Conservation (phyloP, 106 monocot species). For the Dioscorea zingiberensis region DNA sequence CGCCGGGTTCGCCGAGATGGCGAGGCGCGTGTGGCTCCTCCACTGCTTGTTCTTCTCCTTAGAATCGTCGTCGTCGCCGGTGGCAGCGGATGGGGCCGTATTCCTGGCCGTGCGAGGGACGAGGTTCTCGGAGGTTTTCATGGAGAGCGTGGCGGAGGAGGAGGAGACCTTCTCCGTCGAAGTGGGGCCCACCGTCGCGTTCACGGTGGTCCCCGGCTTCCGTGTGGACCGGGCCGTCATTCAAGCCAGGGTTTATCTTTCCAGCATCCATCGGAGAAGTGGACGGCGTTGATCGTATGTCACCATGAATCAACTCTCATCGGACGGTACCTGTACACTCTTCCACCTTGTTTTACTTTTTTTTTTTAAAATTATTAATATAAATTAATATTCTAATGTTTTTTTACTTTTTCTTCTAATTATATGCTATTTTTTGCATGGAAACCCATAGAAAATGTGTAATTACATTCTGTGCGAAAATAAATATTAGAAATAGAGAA, state of each 20-base stretch:
- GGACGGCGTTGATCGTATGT: too few species aligned
- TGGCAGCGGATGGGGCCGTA: conserved; percentile 18
- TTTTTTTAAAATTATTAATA: too few species aligned
- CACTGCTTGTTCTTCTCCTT: conserved; percentile 73
- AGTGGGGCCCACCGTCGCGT: conserved; percentile 22
- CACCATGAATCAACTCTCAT: too few species aligned
- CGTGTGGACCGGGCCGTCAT: conserved; percentile 53
- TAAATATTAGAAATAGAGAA: too few species aligned
- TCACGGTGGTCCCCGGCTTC: conserved; percentile 88
- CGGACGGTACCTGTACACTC: too few species aligned
- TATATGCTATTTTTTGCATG: too few species aligned
- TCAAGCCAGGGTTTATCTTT: conserved; percentile 70
- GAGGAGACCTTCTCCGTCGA: conserved; percentile 4
- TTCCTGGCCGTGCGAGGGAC: conserved; percentile 48
- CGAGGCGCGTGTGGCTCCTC: conserved; percentile 65
- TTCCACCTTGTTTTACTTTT: too few species aligned
- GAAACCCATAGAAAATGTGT: too few species aligned
- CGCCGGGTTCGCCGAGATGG: conserved; percentile 55
- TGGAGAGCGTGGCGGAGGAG: conserved; percentile 64
- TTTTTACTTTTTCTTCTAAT: too few species aligned
- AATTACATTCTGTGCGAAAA: too few species aligned
- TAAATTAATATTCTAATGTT: too few species aligned
- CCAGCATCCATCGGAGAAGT: not conserved
- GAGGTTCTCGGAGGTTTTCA: conserved; percentile 88
- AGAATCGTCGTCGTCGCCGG: not conserved